A percentile compares a stretch with the other conserved stretches of the same genome.
Evolutionary conservation across 1,284 basidiomycete genomes (phyloP).

Genomic region (Trichosporon asahii): DNA sequence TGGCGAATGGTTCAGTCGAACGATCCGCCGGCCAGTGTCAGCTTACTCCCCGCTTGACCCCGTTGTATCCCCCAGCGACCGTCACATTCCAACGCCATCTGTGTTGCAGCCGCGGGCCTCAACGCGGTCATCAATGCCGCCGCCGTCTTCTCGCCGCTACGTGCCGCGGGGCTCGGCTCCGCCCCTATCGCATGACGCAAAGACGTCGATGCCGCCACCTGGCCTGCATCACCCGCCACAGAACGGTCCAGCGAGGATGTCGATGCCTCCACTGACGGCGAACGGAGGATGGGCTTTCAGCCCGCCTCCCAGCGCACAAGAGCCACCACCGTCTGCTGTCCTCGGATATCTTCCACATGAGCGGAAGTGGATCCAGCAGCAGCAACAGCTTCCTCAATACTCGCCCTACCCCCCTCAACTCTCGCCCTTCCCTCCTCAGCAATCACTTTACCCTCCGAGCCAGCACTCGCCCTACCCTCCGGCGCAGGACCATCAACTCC

Average conservation of each 20-base stretch:
- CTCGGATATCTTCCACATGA: background rate
- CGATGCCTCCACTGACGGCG: background rate
- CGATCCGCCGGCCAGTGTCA: background rate
- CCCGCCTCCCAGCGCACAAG: background rate
- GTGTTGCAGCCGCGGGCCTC: background rate
- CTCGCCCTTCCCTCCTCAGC: background rate
- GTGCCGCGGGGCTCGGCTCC: too few relatives aligned
- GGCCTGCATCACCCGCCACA: background rate
- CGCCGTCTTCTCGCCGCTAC: background rate
- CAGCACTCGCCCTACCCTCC: background rate
- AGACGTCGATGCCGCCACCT: background rate
- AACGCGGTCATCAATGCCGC: background rate
- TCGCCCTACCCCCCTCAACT: background rate
- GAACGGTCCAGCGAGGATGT: background rate
- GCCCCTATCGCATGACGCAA: background rate
- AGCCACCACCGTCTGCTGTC: background rate
- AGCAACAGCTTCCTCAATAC: background rate
- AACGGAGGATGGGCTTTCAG: background rate
- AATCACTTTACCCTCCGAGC: background rate
- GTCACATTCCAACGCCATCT: background rate
- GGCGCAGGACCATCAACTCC: too few relatives aligned
- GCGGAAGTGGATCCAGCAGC: background rate
- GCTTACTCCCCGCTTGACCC: background rate
- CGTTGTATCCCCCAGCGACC: background rate
- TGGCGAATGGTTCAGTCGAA: background rate